These are phyloP conservation scores for Phytophthora nicotianae DNA, from an alignment of 352 stramenopile species.

Conservation along the genomic window DNA sequence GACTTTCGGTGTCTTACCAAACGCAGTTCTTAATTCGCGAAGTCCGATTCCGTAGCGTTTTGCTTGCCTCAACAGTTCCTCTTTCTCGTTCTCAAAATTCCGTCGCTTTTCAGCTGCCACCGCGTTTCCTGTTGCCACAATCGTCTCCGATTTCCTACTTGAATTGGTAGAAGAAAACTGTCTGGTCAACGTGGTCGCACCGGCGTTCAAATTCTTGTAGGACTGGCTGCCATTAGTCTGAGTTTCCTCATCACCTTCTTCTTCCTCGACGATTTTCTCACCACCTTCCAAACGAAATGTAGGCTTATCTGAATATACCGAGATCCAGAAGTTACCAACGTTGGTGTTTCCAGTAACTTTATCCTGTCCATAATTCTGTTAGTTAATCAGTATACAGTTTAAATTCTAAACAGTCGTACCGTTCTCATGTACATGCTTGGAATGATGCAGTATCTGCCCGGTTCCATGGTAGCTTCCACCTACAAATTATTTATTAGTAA, in stretches of 20 bases:
- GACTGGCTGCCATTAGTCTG: conserved; percentile 8
- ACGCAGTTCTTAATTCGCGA: conserved; percentile 68
- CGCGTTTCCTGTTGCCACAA: conserved; percentile 37
- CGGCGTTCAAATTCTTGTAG: conserved; percentile 4
- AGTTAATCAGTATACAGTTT: not conserved
- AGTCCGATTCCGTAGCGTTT: conserved; percentile 72
- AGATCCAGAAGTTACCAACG: conserved; percentile 83
- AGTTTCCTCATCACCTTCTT: conserved; percentile 63
- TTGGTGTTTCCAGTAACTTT: conserved; percentile 80
- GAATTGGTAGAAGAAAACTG: conserved; percentile 30
- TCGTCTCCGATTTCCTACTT: conserved; percentile 40
- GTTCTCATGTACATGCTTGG: conserved; percentile 90
- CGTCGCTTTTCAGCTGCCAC: conserved; percentile 49
- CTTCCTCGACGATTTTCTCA: conserved; percentile 80
- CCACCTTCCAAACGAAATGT: conserved; percentile 75
- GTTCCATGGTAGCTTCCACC: conserved; percentile 72
- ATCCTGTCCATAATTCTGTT: conserved; percentile 40
- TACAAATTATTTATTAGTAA: no score
- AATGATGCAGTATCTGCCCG: conserved; percentile 82
- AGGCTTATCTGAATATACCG: conserved; percentile 74
- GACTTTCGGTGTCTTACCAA: conserved; percentile 55
- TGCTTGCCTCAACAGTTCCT: conserved; percentile 66
- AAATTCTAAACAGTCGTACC: conserved; percentile 33
- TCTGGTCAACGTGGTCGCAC: not conserved
- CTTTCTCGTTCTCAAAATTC: conserved; percentile 76